Base-by-base conservation (phyloP, 2,329 filamentous ascomycete genomes). In the Colletotrichum noveboracense region DNA sequence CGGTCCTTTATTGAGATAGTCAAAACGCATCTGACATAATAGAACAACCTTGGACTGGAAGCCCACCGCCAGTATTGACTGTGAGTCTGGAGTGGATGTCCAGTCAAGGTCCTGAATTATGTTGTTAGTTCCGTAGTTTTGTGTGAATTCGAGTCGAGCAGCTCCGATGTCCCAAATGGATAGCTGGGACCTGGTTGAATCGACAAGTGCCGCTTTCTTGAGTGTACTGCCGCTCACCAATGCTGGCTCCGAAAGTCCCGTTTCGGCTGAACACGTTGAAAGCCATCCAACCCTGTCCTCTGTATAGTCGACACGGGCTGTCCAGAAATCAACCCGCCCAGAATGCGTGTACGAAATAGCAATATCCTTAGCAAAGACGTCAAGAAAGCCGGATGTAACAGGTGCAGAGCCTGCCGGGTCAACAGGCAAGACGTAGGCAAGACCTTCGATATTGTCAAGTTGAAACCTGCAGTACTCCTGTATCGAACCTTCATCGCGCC, bases 111-210 rank as follows among this genome's bases (percentile, higher is more conserved):
- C 96, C 77, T 94, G 92, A 55, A 98, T 95, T 7, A 89, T 90
- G 79, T 97, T 94, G 75, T 94, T 90, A 14, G 89, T 89, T 78
- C 93, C 90, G 78, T 96, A 97, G 34, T 92, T 89, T 79, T 96
- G 91, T 76, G 94, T 91, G 80, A 95, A 96, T 83, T 98, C 96
- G 7, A 98, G 89, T 77, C 95, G 93, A 3, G 93, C 93, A 71
- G 94, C 94, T 77, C 93, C 92, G 13, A 95, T 94, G 81, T 98
- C 96, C 96, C 96, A 98, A 66, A 98, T 98, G 0, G 95, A 97
- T 66, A 98, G 86, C 55, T 93, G 91, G 1, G 93, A 95, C 77
- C 93, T 92, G 16, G 90, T 88, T 5, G 91, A 88, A 81, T 97
- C 94, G 38, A 97, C 95, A 24, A 98, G 85, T 6, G 96, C 96